Evolutionary conservation across 169 alveolate genomes (phyloP), one percentile per base, ranked within the genome.

Genomic region (Plasmodium sp.): DNA sequence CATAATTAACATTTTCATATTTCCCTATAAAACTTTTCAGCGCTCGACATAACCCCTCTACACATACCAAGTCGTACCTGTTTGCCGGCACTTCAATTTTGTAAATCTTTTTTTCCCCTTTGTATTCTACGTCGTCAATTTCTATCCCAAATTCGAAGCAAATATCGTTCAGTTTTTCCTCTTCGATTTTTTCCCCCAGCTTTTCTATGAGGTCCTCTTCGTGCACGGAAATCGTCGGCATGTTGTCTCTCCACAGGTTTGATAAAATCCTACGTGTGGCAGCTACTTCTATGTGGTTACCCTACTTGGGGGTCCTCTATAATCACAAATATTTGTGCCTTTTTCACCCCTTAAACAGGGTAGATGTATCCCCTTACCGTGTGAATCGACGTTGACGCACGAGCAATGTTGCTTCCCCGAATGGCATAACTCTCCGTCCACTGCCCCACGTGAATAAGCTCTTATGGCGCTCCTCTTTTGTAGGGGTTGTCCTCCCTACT

Each of bases 91-190:
- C 90, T 92, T 96, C 97, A 2, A 95, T 96, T 77, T 94, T 96
- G 22, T 95, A 92, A 33, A 96, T 84, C n/a, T 96, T 96, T 75
- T 97, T 92, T 31, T 85, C 96, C 72, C 97, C 97, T 90, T 98
- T 98, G 33, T 95, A 56, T 71, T 97, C 98, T 71, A 98, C 96
- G 41, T 98, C 99, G 93, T 99, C 99, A 51, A 98, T 95, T 90
- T 99, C 99, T 16, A 99, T 74, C 36, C 99, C 99, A 92, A 98
- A 99, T 92, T 98, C 99, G 96, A 99, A 99, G 95, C 99, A 99
- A 3, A 99, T 98, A 81, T 97, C 97, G 51, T 95, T 98, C 92
- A 99, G 97, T 93, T 98, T 98, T 82, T 98, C 98, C 67, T 97
- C 98, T n/a, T 98, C 98, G 93, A 97, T 92, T 36, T 82, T 94